phyloP scores from a whole-genome alignment of 2,329 filamentous ascomycete genomes.

The Diplodia corticola region DNA sequence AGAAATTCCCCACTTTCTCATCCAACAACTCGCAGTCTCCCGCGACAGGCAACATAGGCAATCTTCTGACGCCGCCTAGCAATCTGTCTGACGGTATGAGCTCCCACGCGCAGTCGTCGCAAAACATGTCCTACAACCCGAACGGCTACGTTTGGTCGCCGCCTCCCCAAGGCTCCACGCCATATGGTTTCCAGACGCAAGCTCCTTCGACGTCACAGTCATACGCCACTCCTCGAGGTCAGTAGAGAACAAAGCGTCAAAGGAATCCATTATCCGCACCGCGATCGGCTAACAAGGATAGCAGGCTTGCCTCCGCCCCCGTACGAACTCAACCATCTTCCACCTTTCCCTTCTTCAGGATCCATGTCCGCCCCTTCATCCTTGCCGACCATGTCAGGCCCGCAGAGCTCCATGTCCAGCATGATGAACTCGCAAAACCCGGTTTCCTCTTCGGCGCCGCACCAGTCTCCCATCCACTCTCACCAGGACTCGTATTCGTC shows the following conservation, averaged over 20 bases:
- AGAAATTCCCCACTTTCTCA: conserved; percentile 34
- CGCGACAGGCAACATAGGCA: conserved; percentile 51
- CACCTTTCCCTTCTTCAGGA: conserved; percentile 62
- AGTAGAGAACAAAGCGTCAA: conserved; percentile 34
- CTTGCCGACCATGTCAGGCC: conserved; percentile 48
- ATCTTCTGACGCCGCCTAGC: conserved; percentile 63
- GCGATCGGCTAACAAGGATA: conserved; percentile 20
- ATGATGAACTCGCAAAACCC: conserved; percentile 50
- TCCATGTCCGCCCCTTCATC: conserved; percentile 56
- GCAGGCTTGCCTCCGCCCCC: conserved; percentile 67
- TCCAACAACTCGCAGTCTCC: conserved; percentile 48
- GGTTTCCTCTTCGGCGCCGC: conserved; percentile 39
- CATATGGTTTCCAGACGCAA: conserved; percentile 53
- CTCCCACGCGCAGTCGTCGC: conserved; percentile 60
- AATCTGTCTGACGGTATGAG: conserved; percentile 60
- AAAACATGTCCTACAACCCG: conserved; percentile 59
- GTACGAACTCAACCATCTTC: conserved; percentile 65
- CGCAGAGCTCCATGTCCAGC: conserved; percentile 48
- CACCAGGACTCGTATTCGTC: conserved; percentile 57
- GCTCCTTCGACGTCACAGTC: conserved; percentile 21
- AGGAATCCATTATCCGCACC: not conserved
- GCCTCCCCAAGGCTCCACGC: conserved; percentile 58
- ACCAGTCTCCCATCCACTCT: conserved; percentile 56
- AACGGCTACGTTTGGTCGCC: conserved; percentile 62
- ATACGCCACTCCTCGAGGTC: conserved; percentile 46